A percentile compares a stretch with the other conserved stretches of the same genome.
Conservation (phyloP, 2,329 filamentous ascomycete species). For the Ceratocystis cubensis region DNA sequence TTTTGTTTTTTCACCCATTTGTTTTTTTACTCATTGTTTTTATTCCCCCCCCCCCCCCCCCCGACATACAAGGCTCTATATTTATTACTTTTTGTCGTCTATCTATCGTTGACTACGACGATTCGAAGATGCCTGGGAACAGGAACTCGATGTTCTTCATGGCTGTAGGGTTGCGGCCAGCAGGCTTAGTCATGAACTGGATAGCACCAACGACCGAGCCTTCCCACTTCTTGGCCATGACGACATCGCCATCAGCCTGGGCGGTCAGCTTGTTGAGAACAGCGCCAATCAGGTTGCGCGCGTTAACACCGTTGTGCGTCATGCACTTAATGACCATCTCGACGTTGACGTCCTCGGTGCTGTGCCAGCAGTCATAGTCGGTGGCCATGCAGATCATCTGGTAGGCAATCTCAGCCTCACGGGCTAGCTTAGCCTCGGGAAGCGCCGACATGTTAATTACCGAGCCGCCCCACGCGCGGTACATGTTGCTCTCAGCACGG, state of each 20-base stretch:
- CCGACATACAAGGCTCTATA: not conserved
- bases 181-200: conserved; percentile 67
- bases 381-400: conserved; percentile 99
- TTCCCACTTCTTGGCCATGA: conserved; percentile 69
- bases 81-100: not conserved
- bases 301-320: conserved; percentile 83
- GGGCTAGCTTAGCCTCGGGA: conserved; percentile 89
- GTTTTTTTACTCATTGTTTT: too few species aligned
- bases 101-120: not conserved
- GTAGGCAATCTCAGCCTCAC: conserved; percentile 91
- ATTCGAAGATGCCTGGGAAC: conserved; percentile 59
- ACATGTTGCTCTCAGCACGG: conserved; percentile 88
- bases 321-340: conserved; percentile 97
- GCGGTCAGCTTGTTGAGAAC: conserved; percentile 77
- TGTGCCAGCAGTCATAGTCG: conserved; percentile 98
- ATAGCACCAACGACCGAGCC: conserved; percentile 66
- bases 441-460: conserved; percentile 98
- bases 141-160: conserved; percentile 72
- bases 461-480: conserved; percentile 82
- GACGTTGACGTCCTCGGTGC: conserved; percentile 71
- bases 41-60: too few species aligned
- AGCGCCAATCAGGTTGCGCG: conserved; percentile 68
- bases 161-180: conserved; percentile 59
- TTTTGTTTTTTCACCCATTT: too few species aligned
- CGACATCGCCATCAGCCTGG: conserved; percentile 60